A percentile compares a stretch with the other conserved stretches of the same genome.
These are phyloP conservation scores for Tetragonia tetragonoides DNA, from an alignment of 148 eudicot species.

Conservation along the genomic window DNA sequence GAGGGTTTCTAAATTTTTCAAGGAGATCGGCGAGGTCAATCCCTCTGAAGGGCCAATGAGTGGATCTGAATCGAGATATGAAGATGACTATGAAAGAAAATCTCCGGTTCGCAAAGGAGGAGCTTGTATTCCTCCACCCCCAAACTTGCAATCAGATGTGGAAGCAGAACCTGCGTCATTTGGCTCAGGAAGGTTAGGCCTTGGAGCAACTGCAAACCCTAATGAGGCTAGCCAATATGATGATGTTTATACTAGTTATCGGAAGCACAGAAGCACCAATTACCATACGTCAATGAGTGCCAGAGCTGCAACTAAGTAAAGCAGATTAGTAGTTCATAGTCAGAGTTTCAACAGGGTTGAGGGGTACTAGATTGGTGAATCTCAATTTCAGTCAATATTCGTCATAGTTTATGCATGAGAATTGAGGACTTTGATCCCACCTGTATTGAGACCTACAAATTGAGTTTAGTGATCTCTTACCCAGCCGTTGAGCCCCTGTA, in stretches of 20 bases:
- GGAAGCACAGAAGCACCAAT: conserved; percentile 82
- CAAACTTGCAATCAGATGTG: conserved; percentile 53
- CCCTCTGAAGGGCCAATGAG: conserved; percentile 90
- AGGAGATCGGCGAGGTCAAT: conserved; percentile 90
- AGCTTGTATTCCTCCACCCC: conserved; percentile 94
- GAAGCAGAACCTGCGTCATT: conserved; percentile 56
- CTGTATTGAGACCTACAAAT: neutral
- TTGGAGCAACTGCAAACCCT: conserved; percentile 74
- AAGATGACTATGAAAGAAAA: conserved; percentile 67
- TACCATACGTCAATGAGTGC: conserved; percentile 85
- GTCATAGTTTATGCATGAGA: neutral
- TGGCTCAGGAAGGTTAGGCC: conserved; percentile 77
- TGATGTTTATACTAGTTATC: conserved; percentile 84
- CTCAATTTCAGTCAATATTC: neutral
- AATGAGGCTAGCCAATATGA: conserved; percentile 87
- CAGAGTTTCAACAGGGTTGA: neutral
- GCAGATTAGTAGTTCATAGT: neutral
- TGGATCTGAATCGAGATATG: conserved; percentile 53
- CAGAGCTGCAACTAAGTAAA: conserved; percentile 46
- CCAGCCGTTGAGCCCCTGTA: no score
- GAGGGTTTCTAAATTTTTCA: conserved; percentile 82
- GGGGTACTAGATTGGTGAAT: neutral
- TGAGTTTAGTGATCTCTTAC: neutral
- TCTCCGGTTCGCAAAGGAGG: conserved; percentile 87
- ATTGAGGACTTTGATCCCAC: neutral